Evolutionary conservation across 2,329 filamentous ascomycete species (phyloP), one percentile per base, ranked within the genome.

Genomic region (Aspergillus intermedius): DNA sequence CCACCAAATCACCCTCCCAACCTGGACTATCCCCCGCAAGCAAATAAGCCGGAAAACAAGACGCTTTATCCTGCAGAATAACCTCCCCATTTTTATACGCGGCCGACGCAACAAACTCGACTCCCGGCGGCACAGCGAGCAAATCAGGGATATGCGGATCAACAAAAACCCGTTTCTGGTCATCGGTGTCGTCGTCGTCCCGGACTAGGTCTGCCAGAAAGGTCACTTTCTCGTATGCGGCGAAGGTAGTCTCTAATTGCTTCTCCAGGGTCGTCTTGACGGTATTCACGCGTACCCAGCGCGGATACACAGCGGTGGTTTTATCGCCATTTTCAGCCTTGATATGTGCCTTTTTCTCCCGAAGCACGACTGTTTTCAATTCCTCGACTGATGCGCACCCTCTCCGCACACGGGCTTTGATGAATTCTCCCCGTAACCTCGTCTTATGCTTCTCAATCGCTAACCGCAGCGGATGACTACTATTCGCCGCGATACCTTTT

Each of bases 61-160:
- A 96, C 0, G 93, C 91, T 68, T 96, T 97, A 63, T 97, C 93
- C 66, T 98, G 93, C 21, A 97, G 74, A 51, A 97, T 95, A 46
- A 97, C 81, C 42, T 83, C 79, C 1, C 91, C 91, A 1, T 78
- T 74, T 12, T 74, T 78, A 67, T 97, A 97, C 0, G 89, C 86
- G 12, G 78, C 70, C 6, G 82, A 84, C 53, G 83, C 86, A 17
- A 82, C 84, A 40, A 96, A 74, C 60, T 95, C 87, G 34, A 79
- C 76, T 1, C 79, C 77, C 0, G 86, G 81, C 2, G 88, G 83
- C 1, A 95, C 73, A 2, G 90, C 93, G 5, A 98, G 67, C 3
- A 98, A 76, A 58, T 93, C 84, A 0, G 91, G 89, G 6, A 98
- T 81, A 60, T 95, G 80, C 5, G 79, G 74, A 60, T 97, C 93